A percentile compares a stretch with the other conserved stretches of the same genome.
Evolutionary conservation across 73 alveolate species (phyloP).

Genomic region (Urostyla sp.): DNA sequence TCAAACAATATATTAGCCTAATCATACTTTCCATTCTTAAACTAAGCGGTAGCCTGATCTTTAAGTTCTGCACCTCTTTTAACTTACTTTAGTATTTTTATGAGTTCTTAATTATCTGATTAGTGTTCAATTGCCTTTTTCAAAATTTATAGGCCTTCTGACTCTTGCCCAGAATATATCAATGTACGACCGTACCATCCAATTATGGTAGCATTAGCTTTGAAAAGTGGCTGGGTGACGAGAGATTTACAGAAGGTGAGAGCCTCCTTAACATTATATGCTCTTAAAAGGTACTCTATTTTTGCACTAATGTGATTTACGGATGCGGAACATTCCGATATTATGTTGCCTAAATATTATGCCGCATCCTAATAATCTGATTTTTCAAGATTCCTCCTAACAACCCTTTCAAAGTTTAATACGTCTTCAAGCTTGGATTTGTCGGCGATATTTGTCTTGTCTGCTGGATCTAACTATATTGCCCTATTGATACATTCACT

Average conservation of each 20-base stretch:
- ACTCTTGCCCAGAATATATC: slow-evolving; percentile 12
- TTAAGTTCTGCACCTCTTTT: not conserved
- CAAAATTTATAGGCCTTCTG: not conserved
- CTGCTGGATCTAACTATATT: not conserved
- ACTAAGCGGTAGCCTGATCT: slow-evolving; percentile 6
- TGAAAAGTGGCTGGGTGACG: not conserved
- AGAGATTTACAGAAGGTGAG: not conserved
- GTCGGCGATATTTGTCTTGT: slow-evolving; percentile 2
- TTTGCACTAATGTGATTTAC: not conserved
- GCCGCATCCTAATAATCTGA: slow-evolving; percentile 9
- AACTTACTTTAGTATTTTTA: not conserved
- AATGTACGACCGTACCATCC: not conserved
- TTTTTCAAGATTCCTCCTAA: not conserved
- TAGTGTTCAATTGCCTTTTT: not conserved
- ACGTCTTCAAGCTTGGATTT: not conserved
- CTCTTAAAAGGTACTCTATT: not conserved
- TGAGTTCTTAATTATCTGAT: slow-evolving; percentile 9
- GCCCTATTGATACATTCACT: slow-evolving; percentile 12
- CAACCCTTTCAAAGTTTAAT: not conserved
- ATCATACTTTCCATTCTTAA: not conserved
- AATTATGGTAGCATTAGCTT: not conserved
- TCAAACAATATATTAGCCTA: not conserved
- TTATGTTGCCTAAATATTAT: not conserved
- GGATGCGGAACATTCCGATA: slow-evolving; percentile 6
- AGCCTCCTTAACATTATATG: slow-evolving; percentile 5